These are phyloP conservation scores for Metarhizium robertsii DNA, from an alignment of 2,329 filamentous ascomycete species.

Conservation along the genomic window DNA sequence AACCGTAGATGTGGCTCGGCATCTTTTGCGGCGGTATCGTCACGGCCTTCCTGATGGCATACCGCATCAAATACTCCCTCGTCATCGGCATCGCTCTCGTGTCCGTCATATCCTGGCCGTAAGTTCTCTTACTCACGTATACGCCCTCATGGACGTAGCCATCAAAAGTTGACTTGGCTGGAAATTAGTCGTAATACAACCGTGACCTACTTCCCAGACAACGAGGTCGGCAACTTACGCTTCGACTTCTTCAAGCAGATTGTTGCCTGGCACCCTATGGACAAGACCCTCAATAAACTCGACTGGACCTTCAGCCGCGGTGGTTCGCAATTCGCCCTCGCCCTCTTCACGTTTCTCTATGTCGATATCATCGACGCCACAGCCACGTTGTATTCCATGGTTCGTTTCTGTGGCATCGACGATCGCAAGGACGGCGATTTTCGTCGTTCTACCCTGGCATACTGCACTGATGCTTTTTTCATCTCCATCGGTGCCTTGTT, in stretches of 20 bases:
- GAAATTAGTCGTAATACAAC: conserved; percentile 47
- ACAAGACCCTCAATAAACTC: conserved; percentile 51
- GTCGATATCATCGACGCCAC: conserved; percentile 74
- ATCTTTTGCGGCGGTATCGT: conserved; percentile 72
- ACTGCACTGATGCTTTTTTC: conserved; percentile 60
- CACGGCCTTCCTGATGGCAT: conserved; percentile 73
- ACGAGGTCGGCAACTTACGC: conserved; percentile 49
- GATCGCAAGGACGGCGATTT: conserved; percentile 67
- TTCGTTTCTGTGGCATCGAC: conserved; percentile 60
- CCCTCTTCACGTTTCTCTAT: conserved; percentile 69
- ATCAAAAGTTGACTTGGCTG: background rate
- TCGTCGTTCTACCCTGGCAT: conserved; percentile 73
- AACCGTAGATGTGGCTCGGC: conserved; percentile 65
- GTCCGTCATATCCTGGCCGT: conserved; percentile 68
- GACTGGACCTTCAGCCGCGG: conserved; percentile 53
- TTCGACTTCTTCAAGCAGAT: conserved; percentile 68
- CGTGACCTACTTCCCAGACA: conserved; percentile 66
- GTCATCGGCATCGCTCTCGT: conserved; percentile 64
- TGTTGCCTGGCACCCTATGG: conserved; percentile 62
- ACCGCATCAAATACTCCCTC: conserved; percentile 65
- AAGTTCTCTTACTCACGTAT: conserved; percentile 20
- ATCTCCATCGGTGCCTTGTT: conserved; percentile 64
- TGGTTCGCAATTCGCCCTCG: conserved; percentile 56
- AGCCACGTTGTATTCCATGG: conserved; percentile 74
- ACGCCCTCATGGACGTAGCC: background rate